Conservation (phyloP, 2,329 filamentous ascomycete species). For the Lachnellula occidentalis region DNA sequence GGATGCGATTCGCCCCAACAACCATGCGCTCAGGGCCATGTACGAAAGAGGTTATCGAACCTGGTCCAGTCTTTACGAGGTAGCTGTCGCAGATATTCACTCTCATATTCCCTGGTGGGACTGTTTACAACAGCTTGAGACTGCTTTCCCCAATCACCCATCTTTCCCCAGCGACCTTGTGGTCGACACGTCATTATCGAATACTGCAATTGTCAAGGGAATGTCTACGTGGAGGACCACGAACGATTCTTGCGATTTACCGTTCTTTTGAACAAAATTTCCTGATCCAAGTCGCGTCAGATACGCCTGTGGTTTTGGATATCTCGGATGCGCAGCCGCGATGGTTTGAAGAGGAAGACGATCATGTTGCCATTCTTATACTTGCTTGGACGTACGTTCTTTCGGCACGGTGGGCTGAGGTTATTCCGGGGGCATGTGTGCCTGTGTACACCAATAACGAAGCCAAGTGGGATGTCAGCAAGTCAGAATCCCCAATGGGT, state of each 20-base stretch:
- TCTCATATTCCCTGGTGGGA: constrained; percentile 13
- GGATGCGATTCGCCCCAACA: constrained; percentile 24
- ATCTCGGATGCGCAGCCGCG: constrained; percentile 12
- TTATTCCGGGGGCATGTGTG: no score
- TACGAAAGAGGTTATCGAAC: constrained; percentile 27
- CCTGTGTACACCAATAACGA: no score
- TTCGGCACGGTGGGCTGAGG: constrained; percentile 30
- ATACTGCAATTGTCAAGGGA: constrained; percentile 18
- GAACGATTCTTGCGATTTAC: constrained; percentile 16
- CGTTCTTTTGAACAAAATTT: constrained; percentile 23
- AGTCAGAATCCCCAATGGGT: no score
- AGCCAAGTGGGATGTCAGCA: no score
- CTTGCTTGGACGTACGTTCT: constrained; percentile 30
- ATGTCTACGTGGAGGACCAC: constrained; percentile 20
- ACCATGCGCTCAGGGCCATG: constrained; percentile 22
- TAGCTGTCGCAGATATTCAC: constrained; percentile 13
- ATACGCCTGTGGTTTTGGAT: neutral
- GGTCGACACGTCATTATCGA: constrained; percentile 20
- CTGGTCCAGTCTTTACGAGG: constrained; percentile 24
- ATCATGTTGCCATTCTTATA: constrained; percentile 24
- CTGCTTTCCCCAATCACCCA: constrained; percentile 17
- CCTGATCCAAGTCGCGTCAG: constrained; percentile 14
- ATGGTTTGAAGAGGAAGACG: constrained; percentile 9
- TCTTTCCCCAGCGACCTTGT: constrained; percentile 21
- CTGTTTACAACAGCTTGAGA: constrained; percentile 13